Evolutionary conservation across 345 rosid species (phyloP).

Genomic region (Abelmoschus esculentus): DNA sequence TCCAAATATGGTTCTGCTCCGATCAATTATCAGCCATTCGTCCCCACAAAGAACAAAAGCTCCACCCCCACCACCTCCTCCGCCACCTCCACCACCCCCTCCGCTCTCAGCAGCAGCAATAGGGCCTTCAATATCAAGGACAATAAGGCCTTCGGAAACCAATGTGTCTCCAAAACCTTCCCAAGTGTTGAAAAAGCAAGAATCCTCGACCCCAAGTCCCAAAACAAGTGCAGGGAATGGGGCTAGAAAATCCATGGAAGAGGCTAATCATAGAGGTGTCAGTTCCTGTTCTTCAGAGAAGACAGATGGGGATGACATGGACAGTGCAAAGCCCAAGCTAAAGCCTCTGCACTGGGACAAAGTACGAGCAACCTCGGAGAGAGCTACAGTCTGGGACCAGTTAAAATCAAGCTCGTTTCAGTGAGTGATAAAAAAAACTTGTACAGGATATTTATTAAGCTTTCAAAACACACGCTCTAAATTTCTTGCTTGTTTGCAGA

Average conservation of each 20-base stretch:
- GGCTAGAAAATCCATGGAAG: conserved; percentile 26
- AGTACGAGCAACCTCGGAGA: conserved; percentile 88
- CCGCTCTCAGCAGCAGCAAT: conserved; percentile 38
- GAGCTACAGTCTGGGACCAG: conserved; percentile 99
- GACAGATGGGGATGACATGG: conserved; percentile 55
- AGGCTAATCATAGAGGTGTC: conserved; percentile 22
- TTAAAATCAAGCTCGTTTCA: conserved; percentile 90
- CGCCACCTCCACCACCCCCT: conserved; percentile 49
- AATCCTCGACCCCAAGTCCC: conserved; percentile 42
- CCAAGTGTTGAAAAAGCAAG: conserved; percentile 23
- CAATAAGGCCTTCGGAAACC: conserved; percentile 28
- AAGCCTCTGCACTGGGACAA: conserved; percentile 99
- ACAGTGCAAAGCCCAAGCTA: conserved; percentile 66
- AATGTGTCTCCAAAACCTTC: conserved; percentile 24
- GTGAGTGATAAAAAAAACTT: conserved; percentile 37
- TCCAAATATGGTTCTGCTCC: conserved; percentile 77
- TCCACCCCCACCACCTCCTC: conserved; percentile 36
- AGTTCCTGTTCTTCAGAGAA: conserved; percentile 42
- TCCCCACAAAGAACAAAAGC: conserved; percentile 29
- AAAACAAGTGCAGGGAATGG: conserved; percentile 19
- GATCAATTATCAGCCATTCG: conserved; percentile 38
- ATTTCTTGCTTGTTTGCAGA: conserved; percentile 21
- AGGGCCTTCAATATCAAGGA: conserved; percentile 23
- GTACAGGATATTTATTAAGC: not conserved
- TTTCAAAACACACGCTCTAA: not conserved